Conservation (phyloP, 805 yeast species). For the Candida nemodendra region DNA sequence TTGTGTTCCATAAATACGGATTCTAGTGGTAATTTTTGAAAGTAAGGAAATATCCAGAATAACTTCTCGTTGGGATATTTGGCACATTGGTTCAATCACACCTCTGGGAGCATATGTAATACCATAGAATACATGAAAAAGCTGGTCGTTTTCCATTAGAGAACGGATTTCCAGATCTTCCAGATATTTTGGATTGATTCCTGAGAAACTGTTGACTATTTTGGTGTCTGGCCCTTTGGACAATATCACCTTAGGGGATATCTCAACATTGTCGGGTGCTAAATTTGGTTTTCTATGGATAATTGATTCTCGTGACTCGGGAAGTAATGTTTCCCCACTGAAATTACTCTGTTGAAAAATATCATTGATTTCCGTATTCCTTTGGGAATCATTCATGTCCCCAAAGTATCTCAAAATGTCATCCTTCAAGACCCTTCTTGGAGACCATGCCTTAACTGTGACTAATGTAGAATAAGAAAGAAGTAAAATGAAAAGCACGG, state of each 20-base stretch:
- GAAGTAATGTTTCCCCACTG: background rate
- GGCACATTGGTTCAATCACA: conserved; percentile 53
- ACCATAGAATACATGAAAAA: conserved; percentile 49
- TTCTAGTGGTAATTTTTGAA: conserved; percentile 56
- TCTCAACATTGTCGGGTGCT: conserved; percentile 1
- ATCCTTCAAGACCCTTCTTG: conserved; percentile 6
- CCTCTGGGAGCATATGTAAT: conserved; percentile 58
- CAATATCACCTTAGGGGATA: background rate
- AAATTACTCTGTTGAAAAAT: conserved; percentile 6
- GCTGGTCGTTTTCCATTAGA: conserved; percentile 36
- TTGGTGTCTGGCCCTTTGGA: background rate
- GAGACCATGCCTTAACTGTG: conserved; percentile 15
- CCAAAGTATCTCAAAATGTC: conserved; percentile 14
- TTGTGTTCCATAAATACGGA: conserved; percentile 60
- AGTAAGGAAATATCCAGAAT: conserved; percentile 54
- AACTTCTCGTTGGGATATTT: conserved; percentile 45
- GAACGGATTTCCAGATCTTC: conserved; percentile 35
- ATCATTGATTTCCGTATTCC: conserved; percentile 10
- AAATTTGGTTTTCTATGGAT: conserved; percentile 1
- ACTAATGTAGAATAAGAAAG: conserved; percentile 13
- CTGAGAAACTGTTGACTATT: conserved; percentile 25
- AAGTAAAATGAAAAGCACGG: conserved; percentile 9
- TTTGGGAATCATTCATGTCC: conserved; percentile 8
- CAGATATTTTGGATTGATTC: conserved; percentile 34
- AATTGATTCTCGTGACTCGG: background rate